A percentile compares a stretch with the other conserved stretches of the same genome.
These are phyloP conservation scores for Trichosporon ovoides DNA, from an alignment of 1,284 basidiomycete species.

Conservation along the genomic window DNA sequence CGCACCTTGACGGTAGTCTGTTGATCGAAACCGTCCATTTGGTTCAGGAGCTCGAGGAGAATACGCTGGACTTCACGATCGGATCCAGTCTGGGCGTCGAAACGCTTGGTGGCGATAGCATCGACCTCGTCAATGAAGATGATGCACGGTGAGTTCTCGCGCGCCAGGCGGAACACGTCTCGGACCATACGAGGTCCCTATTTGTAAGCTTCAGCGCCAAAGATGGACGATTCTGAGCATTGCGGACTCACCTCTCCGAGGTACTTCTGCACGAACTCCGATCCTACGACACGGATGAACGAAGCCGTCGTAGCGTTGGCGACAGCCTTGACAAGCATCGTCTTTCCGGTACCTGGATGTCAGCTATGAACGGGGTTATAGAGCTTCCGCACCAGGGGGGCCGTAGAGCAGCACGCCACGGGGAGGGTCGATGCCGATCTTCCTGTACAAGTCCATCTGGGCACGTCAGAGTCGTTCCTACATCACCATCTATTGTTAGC, in stretches of 20 bases:
- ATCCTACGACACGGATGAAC: slow-evolving; percentile 97
- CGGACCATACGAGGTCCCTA: slow-evolving; percentile 96
- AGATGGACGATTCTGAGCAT: neutral
- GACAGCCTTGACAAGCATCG: slow-evolving; percentile 98
- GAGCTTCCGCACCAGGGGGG: slow-evolving; percentile 59
- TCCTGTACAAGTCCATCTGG: slow-evolving; percentile 96
- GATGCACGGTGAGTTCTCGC: slow-evolving; percentile 96
- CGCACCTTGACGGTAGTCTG: slow-evolving; percentile 94
- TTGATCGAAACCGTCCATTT: slow-evolving; percentile 99
- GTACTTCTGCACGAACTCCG: slow-evolving; percentile 99
- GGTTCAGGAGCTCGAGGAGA: slow-evolving; percentile 93
- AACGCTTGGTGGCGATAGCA: slow-evolving; percentile 98
- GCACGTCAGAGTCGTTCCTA: neutral
- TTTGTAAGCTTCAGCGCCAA: slow-evolving; percentile 2
- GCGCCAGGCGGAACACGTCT: slow-evolving; percentile 94
- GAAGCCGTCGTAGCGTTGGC: slow-evolving; percentile 95
- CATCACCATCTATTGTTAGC: fast-evolving
- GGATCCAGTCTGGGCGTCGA: slow-evolving; percentile 98
- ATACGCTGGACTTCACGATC: slow-evolving; percentile 99
- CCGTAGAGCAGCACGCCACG: slow-evolving; percentile 89
- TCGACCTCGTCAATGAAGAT: slow-evolving; percentile 99
- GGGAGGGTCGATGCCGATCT: slow-evolving; percentile 99
- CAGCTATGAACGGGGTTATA: slow-evolving; percentile 3
- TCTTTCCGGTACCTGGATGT: slow-evolving; percentile 85
- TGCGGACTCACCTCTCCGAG: slow-evolving; percentile 67